Evolutionary conservation across 2,329 filamentous ascomycete species (phyloP).

Genomic region (Fulvia fulva): DNA sequence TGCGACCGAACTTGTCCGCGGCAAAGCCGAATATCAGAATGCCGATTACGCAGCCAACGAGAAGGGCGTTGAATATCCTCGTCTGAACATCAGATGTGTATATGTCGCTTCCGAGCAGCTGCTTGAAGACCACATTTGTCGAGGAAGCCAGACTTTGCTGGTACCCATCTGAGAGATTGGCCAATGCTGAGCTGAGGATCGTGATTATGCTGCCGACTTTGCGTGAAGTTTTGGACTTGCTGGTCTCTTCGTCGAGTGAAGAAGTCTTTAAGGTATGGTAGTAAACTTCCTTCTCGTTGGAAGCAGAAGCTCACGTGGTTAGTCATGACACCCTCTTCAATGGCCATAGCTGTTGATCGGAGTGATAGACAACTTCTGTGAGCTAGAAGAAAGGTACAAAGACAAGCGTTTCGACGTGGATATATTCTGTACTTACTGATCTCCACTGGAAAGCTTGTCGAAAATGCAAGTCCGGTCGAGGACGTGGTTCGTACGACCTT

Average conservation of each 20-base stretch:
- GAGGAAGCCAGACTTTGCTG: conserved; percentile 33
- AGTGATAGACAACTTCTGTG: background rate
- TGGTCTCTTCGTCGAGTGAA: background rate
- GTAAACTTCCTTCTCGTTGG: conserved; percentile 4
- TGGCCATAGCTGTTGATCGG: background rate
- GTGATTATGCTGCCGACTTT: conserved; percentile 28
- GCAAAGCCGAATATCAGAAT: conserved; percentile 34
- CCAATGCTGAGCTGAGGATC: conserved; percentile 26
- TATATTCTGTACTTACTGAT: background rate
- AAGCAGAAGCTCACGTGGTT: background rate
- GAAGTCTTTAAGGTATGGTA: conserved; percentile 7
- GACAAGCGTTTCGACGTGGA: background rate
- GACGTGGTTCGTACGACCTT: background rate
- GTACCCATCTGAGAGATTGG: conserved; percentile 35
- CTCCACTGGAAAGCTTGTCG: background rate
- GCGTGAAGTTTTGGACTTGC: background rate
- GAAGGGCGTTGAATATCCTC: conserved; percentile 33
- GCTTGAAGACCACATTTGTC: conserved; percentile 35
- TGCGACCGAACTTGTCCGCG: conserved; percentile 33
- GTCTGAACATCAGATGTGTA: conserved; percentile 33
- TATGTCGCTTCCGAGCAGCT: conserved; percentile 25
- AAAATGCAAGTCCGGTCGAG: background rate
- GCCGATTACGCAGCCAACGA: conserved; percentile 34
- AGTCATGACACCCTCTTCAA: background rate
- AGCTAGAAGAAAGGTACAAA: background rate